Conservation (phyloP, 1,284 basidiomycete species). For the Anthracocystis setariae region DNA sequence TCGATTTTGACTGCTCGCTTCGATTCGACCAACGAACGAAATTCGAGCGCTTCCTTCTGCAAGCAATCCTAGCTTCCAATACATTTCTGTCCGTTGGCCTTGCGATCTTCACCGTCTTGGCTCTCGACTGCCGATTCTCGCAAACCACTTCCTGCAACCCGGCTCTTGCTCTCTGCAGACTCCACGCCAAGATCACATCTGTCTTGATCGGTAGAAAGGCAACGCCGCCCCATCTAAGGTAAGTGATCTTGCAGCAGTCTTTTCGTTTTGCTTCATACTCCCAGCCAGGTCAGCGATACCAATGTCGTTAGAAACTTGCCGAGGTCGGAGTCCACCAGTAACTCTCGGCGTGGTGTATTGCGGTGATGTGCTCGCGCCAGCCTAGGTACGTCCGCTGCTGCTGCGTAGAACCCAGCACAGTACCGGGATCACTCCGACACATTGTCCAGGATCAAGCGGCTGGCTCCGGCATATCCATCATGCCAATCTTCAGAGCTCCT, state of each 20-base stretch:
- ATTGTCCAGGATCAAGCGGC: too few relatives aligned
- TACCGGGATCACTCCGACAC: too few relatives aligned
- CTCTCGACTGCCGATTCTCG: background rate
- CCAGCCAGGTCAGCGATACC: too few relatives aligned
- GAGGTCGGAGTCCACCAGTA: too few relatives aligned
- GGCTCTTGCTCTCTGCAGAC: background rate
- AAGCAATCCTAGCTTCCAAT: background rate
- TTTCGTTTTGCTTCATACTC: background rate
- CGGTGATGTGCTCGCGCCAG: too few relatives aligned
- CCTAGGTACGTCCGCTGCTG: too few relatives aligned
- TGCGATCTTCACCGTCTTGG: background rate
- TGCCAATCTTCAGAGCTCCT: background rate
- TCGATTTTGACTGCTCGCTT: background rate
- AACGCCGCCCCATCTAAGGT: constrained; percentile 21
- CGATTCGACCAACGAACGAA: background rate
- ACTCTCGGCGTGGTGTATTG: too few relatives aligned
- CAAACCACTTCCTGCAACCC: background rate
- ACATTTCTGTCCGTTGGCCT: background rate
- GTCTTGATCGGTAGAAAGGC: background rate
- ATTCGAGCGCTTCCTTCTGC: background rate
- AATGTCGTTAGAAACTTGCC: too few relatives aligned
- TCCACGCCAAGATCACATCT: background rate
- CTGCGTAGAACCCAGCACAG: too few relatives aligned
- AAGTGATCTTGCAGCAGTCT: constrained; percentile 1
- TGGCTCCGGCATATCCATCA: background rate